Conservation (phyloP, 2,329 filamentous ascomycete genomes). For the Fusarium sp. region DNA sequence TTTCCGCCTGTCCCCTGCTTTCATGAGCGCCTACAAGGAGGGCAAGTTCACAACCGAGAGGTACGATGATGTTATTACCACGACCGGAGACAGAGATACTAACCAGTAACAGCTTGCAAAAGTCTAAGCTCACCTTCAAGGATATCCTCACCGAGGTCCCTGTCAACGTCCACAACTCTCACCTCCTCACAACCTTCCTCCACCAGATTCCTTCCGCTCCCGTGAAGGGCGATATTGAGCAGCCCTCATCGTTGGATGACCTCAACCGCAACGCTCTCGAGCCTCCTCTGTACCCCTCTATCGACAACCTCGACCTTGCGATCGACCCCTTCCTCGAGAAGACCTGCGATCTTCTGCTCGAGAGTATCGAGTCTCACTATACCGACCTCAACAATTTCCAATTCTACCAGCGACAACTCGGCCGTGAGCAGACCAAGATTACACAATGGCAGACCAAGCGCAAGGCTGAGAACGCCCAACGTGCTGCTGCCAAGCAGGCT, state of each 20-base stretch:
- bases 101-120: conserved; percentile 75
- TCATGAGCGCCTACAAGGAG: conserved; percentile 95
- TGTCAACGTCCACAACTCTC: conserved; percentile 92
- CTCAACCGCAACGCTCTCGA: conserved; percentile 72
- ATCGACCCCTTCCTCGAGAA: conserved; percentile 99
- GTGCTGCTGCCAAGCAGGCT: conserved; percentile 85
- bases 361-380: conserved; percentile 97
- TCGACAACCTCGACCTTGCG: conserved; percentile 88
- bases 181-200: conserved; percentile 93
- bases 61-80: conserved; percentile 60
- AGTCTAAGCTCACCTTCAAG: conserved; percentile 91
- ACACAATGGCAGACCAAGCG: conserved; percentile 96
- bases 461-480: conserved; percentile 91
- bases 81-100: background rate
- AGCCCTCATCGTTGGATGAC: conserved; percentile 82
- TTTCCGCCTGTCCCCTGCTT: conserved; percentile 86
- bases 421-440: conserved; percentile 96
- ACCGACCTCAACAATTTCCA: conserved; percentile 99
- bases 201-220: conserved; percentile 84
- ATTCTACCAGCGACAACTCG: conserved; percentile 91
- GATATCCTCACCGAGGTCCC: conserved; percentile 94
- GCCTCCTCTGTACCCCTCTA: conserved; percentile 82
- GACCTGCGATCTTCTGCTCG: conserved; percentile 94
- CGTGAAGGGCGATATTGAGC: conserved; percentile 70
- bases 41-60: conserved; percentile 96